phyloP scores from a whole-genome alignment of 176 grass and related monocot species.

The Carex littledalei region DNA sequence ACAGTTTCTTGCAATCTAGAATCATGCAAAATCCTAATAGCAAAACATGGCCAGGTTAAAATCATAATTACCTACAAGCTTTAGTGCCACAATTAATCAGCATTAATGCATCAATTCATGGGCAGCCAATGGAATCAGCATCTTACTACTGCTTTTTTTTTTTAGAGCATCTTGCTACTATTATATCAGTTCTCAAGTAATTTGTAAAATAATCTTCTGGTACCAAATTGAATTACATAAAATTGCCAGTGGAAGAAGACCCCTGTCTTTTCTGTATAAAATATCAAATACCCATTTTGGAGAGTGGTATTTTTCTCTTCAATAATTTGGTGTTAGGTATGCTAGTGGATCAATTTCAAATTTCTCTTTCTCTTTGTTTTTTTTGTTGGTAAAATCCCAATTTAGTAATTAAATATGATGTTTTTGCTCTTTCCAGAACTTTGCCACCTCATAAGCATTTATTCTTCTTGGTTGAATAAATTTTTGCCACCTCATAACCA shows the following conservation, averaged over 20 bases:
- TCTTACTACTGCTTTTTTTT: neutral
- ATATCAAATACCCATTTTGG: neutral
- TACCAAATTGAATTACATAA: neutral
- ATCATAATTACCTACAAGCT: neutral
- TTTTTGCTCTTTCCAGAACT: neutral
- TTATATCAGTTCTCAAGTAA: neutral
- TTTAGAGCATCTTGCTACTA: neutral
- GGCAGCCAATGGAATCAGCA: conserved; percentile 4
- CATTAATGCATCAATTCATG: neutral
- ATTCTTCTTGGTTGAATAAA: neutral
- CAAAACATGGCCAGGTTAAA: neutral
- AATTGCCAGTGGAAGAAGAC: neutral
- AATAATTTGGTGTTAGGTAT: neutral
- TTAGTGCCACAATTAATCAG: neutral
- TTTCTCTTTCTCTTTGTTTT: neutral
- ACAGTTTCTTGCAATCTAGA: neutral
- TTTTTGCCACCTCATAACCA: neutral
- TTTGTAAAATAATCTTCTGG: neutral
- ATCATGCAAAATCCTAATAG: neutral
- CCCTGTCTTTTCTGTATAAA: neutral
- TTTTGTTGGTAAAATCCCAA: neutral
- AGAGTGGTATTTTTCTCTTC: neutral
- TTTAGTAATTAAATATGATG: neutral
- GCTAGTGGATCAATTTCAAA: neutral
- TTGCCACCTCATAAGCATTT: conserved; percentile 10